Evolutionary conservation across 345 rosid genomes (phyloP).

Genomic region (Microcos paniculata): DNA sequence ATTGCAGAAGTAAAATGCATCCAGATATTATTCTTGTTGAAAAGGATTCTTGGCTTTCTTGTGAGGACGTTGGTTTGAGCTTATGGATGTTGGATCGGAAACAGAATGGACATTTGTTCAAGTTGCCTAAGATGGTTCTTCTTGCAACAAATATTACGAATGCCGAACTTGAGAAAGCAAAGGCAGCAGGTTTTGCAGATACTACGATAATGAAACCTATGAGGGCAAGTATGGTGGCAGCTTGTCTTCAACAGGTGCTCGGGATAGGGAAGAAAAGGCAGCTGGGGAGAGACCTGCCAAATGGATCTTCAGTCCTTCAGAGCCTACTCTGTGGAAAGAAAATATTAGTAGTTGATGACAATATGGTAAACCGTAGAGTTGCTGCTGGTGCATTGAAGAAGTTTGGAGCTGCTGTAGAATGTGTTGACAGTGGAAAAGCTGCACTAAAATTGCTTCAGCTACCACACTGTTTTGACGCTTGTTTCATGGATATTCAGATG

Average conservation of each 20-base stretch:
- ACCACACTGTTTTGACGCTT: constrained; percentile 87
- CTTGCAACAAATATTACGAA: constrained; percentile 75
- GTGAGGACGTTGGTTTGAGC: constrained; percentile 45
- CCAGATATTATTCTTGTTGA: constrained; percentile 79
- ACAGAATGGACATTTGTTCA: constrained; percentile 46
- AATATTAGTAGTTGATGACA: constrained; percentile 94
- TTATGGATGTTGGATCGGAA: constrained; percentile 37
- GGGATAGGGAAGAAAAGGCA: constrained; percentile 66
- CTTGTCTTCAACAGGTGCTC: constrained; percentile 85
- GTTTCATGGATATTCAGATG: constrained; percentile 99
- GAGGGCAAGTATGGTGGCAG: constrained; percentile 95
- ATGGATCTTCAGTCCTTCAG: constrained; percentile 48
- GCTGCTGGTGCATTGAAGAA: constrained; percentile 95
- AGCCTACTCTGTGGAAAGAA: constrained; percentile 73
- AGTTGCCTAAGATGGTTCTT: constrained; percentile 66
- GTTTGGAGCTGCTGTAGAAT: constrained; percentile 88
- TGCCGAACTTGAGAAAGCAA: constrained; percentile 66
- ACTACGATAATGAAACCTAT: constrained; percentile 91
- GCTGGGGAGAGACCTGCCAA: constrained; percentile 34
- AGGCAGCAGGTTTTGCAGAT: constrained; percentile 82
- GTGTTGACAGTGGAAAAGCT: constrained; percentile 81
- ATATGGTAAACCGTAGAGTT: constrained; percentile 81
- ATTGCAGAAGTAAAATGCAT: constrained; percentile 41
- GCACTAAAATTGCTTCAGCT: constrained; percentile 71
- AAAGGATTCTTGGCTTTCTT: constrained; percentile 81